Conservation (phyloP, 1,139 yeast genomes). For the Eremothecium sinecaudum region DNA sequence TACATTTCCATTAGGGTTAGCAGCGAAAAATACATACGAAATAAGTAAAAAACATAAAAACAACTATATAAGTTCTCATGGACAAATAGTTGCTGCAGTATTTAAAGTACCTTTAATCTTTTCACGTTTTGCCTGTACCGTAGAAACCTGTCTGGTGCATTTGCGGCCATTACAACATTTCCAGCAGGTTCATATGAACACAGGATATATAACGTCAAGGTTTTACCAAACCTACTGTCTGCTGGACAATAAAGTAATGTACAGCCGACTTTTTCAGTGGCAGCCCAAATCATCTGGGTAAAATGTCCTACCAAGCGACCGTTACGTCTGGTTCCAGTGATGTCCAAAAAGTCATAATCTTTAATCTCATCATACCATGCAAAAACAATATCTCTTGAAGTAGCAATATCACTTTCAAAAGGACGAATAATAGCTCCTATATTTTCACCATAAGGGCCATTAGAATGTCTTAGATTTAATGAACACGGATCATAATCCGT, state of each 20-base stretch:
- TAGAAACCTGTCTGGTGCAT: no score
- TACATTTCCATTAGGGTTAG: no score
- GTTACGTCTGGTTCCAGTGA: no score
- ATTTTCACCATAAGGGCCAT: constrained; percentile 80
- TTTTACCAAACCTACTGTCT: no score
- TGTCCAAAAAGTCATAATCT: constrained; percentile 35
- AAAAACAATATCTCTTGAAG: constrained; percentile 71
- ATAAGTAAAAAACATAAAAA: no score
- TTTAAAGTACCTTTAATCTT: no score
- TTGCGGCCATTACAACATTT: no score
- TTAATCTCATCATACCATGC: constrained; percentile 46
- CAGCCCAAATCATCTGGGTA: constrained; percentile 46
- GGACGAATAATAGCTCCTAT: constrained; percentile 62
- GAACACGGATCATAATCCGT: constrained; percentile 73
- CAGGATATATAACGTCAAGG: constrained; percentile 44
- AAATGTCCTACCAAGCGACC: no score
- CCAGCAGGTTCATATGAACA: constrained; percentile 49
- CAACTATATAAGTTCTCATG: no score
- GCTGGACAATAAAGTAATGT: constrained; percentile 42
- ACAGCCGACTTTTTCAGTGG: constrained; percentile 40
- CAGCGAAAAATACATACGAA: no score
- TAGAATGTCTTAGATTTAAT: constrained; percentile 61
- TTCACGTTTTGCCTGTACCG: no score
- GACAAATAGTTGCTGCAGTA: no score
- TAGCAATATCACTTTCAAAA: constrained; percentile 52